phyloP scores from a whole-genome alignment of 768 basidiomycete species.

The Rhodotorula graminis region DNA sequence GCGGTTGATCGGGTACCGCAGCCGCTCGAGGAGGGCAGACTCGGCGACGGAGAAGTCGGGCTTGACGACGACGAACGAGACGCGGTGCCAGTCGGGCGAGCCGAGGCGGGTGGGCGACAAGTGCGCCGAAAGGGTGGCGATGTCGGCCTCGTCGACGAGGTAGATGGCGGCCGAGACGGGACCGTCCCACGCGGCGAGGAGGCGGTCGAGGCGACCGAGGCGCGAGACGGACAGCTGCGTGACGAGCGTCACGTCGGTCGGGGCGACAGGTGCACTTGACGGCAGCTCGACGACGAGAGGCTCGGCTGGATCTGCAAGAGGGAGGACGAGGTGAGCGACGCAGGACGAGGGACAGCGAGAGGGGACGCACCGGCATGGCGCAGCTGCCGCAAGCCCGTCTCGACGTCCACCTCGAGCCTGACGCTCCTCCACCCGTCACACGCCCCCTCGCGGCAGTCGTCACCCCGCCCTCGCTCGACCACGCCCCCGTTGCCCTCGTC shows the following conservation, averaged over 20 bases:
- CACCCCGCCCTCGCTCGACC: not conserved
- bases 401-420: not conserved
- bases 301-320: not conserved
- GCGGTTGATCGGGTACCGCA: constrained; percentile 27
- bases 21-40: constrained; percentile 1
- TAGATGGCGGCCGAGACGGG: constrained; percentile 16
- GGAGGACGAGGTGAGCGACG: not conserved
- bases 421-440: not conserved
- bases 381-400: not conserved
- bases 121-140: not conserved
- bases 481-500: no score
- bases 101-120: not conserved
- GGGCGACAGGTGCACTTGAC: accelerated
- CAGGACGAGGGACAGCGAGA: not conserved
- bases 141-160: constrained; percentile 15
- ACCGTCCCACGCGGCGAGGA: constrained; percentile 10
- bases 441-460: not conserved
- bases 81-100: not conserved
- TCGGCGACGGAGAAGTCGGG: constrained; percentile 11
- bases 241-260: constrained; percentile 13
- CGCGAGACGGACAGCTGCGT: constrained; percentile 26
- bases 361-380: not conserved
- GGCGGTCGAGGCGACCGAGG: constrained; percentile 18
- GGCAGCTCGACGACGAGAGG: not conserved
- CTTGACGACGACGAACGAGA: constrained; percentile 19